phyloP scores from a whole-genome alignment of 2,329 filamentous ascomycete species.

The Colletotrichum endophyticum region DNA sequence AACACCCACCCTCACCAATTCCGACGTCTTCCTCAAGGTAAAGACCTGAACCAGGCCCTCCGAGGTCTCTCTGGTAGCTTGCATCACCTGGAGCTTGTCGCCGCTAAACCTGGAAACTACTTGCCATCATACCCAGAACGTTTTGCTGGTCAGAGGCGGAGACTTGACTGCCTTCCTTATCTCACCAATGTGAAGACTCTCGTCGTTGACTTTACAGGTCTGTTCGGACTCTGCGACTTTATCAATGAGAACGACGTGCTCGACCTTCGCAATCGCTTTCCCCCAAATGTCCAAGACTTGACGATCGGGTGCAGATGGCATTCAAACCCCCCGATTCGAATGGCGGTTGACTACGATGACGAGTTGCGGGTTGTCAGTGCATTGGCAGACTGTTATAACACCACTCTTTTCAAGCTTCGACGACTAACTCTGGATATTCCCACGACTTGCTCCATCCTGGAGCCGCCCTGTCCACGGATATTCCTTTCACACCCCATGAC shows the following conservation, averaged over 20 bases:
- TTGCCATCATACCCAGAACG: not conserved
- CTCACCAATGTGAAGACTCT: not conserved
- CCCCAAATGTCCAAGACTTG: not conserved
- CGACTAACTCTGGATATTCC: not conserved
- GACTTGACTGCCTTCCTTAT: not conserved
- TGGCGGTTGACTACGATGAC: not conserved
- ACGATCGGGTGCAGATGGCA: not conserved
- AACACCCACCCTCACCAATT: not conserved
- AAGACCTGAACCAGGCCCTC: not conserved
- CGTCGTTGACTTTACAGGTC: not conserved
- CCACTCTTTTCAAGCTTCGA: not conserved
- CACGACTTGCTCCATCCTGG: not conserved
- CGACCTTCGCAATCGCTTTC: not conserved
- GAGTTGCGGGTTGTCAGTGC: not conserved
- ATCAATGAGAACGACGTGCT: not conserved
- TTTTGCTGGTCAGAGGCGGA: not conserved
- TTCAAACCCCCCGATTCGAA: not conserved
- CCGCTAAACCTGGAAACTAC: not conserved
- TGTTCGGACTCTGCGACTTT: not conserved
- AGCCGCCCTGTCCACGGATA: not conserved
- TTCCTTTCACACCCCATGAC: not conserved
- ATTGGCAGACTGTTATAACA: not conserved
- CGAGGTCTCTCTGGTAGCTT: not conserved
- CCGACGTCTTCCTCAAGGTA: not conserved
- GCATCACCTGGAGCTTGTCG: not conserved